Conservation (phyloP, 257 asterid genomes). For the Paraleonurus japonicus region DNA sequence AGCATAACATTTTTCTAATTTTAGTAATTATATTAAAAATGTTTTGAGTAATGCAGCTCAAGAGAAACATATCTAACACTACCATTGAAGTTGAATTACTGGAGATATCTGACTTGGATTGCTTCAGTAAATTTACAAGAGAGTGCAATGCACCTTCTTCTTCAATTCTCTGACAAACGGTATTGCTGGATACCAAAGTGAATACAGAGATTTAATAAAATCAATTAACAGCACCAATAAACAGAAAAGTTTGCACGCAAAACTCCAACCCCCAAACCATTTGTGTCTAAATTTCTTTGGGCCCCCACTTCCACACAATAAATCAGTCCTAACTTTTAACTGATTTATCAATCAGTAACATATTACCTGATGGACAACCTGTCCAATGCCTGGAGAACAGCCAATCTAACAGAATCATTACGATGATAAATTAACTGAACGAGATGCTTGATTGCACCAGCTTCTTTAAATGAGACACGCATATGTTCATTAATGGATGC, state of each 20-base stretch:
- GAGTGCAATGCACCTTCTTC: slow-evolving; percentile 69
- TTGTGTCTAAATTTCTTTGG: too few relatives aligned
- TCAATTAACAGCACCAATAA: slow-evolving; percentile 4
- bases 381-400: slow-evolving; percentile 67
- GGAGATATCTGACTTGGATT: slow-evolving; percentile 40
- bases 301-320: not conserved
- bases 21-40: slow-evolving; percentile 25
- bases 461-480: slow-evolving; percentile 69
- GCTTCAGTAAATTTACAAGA: slow-evolving; percentile 56
- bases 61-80: slow-evolving; percentile 24
- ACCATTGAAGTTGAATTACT: slow-evolving; percentile 53
- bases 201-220: slow-evolving; percentile 17
- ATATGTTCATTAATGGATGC: slow-evolving; percentile 68
- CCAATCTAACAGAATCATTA: slow-evolving; percentile 48
- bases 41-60: not conserved
- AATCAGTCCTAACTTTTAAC: not conserved
- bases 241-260: not conserved
- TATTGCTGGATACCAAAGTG: slow-evolving; percentile 54
- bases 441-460: slow-evolving; percentile 71
- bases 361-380: slow-evolving; percentile 77
- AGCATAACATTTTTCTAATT: slow-evolving; percentile 5
- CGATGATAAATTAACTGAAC: slow-evolving; percentile 63
- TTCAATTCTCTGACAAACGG: slow-evolving; percentile 65
- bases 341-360: not conserved
- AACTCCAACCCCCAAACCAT: too few relatives aligned